These are phyloP conservation scores for Brettanomyces naardenensis DNA, from an alignment of 805 yeast genomes.

Conservation along the genomic window DNA sequence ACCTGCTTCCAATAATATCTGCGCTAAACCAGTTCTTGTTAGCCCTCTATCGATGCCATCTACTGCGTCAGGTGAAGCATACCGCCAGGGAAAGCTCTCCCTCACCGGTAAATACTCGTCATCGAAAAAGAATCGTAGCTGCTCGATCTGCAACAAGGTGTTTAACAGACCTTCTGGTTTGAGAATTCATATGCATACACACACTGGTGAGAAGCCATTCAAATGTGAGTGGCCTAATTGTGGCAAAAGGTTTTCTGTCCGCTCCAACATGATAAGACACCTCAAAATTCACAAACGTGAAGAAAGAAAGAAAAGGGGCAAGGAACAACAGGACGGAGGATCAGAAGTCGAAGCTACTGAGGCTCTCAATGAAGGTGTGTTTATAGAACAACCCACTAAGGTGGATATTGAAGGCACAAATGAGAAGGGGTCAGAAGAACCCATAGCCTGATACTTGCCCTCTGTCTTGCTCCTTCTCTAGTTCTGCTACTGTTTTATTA, in stretches of 20 bases:
- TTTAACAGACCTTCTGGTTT: conserved; percentile 80
- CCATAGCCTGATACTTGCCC: too few species aligned
- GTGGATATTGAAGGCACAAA: too few species aligned
- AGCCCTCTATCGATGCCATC: too few species aligned
- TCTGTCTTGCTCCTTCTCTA: too few species aligned
- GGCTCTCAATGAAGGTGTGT: too few species aligned
- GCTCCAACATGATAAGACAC: conserved; percentile 78
- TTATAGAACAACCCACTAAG: too few species aligned
- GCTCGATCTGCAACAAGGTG: conserved; percentile 58
- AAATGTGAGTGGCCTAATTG: conserved; percentile 57
- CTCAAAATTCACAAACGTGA: conserved; percentile 48
- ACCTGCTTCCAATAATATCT: too few species aligned
- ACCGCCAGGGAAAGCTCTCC: not conserved
- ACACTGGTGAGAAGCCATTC: conserved; percentile 76
- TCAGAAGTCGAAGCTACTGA: too few species aligned
- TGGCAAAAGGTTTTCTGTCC: conserved; percentile 61
- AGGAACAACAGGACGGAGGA: not conserved
- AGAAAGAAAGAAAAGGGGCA: conserved; percentile 10
- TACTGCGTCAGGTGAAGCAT: too few species aligned
- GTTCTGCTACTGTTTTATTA: too few species aligned
- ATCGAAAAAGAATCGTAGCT: conserved; percentile 16
- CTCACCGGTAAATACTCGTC: not conserved
- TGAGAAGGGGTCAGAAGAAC: too few species aligned
- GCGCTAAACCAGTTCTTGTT: too few species aligned
- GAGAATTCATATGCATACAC: conserved; percentile 72